These are phyloP conservation scores for Diplodia mutila DNA, from an alignment of 2,329 filamentous ascomycete species.

Conservation along the genomic window DNA sequence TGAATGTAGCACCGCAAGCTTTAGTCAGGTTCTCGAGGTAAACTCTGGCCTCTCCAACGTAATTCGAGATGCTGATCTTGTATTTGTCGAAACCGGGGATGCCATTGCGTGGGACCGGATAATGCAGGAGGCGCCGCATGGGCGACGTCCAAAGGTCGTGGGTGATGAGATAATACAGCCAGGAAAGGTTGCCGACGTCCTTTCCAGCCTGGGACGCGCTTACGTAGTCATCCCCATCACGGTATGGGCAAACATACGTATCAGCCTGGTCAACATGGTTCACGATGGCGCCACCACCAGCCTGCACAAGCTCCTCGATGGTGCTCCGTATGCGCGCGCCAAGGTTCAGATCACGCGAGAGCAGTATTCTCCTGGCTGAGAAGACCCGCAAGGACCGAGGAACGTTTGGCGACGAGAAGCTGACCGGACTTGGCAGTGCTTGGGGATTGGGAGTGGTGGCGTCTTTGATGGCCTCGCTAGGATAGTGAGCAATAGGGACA, in stretches of 20 bases:
- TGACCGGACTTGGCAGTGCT: conserved; percentile 35
- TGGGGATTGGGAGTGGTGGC: conserved; percentile 62
- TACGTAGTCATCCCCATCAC: conserved; percentile 78
- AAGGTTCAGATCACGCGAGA: conserved; percentile 75
- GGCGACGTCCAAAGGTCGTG: conserved; percentile 89
- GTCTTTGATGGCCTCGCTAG: conserved; percentile 61
- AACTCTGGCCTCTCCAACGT: conserved; percentile 88
- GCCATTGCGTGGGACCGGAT: conserved; percentile 76
- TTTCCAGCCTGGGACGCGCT: conserved; percentile 75
- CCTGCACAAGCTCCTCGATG: conserved; percentile 70
- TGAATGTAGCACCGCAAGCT: conserved; percentile 84
- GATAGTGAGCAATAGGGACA: conserved; percentile 32
- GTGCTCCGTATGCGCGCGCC: conserved; percentile 67
- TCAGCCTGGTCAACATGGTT: conserved; percentile 70
- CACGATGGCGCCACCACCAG: conserved; percentile 72
- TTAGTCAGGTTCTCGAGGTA: conserved; percentile 91
- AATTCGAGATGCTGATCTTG: conserved; percentile 91
- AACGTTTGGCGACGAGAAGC: neutral
- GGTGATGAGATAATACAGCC: conserved; percentile 91
- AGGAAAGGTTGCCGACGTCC: conserved; percentile 87
- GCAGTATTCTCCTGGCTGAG: conserved; percentile 73
- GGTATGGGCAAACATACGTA: conserved; percentile 85
- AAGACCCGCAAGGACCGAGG: conserved; percentile 64
- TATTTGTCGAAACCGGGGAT: conserved; percentile 77
- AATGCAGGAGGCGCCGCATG: conserved; percentile 80